Evolutionary conservation across 1,284 basidiomycete species (phyloP).

Genomic region (Trametes versicolor): DNA sequence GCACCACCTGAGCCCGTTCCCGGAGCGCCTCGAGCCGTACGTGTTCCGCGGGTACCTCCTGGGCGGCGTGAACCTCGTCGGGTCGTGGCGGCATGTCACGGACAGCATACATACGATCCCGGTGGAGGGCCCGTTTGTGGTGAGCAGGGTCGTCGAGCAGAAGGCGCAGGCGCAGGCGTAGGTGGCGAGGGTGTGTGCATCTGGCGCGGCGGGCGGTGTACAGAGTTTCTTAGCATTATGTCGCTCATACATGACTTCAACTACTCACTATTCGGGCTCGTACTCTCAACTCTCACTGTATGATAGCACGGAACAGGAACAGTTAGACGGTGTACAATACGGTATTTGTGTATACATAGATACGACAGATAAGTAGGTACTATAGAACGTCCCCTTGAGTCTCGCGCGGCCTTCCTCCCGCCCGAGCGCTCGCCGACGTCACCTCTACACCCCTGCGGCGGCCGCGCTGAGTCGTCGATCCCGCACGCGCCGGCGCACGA

Average conservation of each 20-base stretch:
- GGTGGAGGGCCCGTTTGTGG: constrained; percentile 64
- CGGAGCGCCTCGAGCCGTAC: constrained; percentile 49
- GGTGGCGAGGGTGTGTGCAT: not conserved
- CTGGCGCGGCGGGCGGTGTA: no score
- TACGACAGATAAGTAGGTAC: not conserved
- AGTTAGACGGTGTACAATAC: not conserved
- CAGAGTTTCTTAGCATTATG: no score
- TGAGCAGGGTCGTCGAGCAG: constrained; percentile 28
- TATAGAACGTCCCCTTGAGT: not conserved
- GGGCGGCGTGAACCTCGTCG: constrained; percentile 70
- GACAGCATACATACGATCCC: constrained; percentile 50
- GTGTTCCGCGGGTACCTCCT: constrained; percentile 77
- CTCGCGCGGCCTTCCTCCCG: not conserved
- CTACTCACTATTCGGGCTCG: not conserved
- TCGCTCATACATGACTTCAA: not conserved
- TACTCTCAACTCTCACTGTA: not conserved
- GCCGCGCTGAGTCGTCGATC: not conserved
- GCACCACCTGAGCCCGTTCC: constrained; percentile 15
- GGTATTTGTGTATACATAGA: constrained; percentile 1
- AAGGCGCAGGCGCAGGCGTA: not conserved
- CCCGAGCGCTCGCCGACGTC: not conserved
- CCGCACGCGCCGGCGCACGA: constrained; percentile 9
- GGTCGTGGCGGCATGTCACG: constrained; percentile 65
- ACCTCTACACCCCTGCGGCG: not conserved
- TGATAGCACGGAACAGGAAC: not conserved